phyloP scores from a whole-genome alignment of 2,329 filamentous ascomycete species.

The Corynespora cassiicola region DNA sequence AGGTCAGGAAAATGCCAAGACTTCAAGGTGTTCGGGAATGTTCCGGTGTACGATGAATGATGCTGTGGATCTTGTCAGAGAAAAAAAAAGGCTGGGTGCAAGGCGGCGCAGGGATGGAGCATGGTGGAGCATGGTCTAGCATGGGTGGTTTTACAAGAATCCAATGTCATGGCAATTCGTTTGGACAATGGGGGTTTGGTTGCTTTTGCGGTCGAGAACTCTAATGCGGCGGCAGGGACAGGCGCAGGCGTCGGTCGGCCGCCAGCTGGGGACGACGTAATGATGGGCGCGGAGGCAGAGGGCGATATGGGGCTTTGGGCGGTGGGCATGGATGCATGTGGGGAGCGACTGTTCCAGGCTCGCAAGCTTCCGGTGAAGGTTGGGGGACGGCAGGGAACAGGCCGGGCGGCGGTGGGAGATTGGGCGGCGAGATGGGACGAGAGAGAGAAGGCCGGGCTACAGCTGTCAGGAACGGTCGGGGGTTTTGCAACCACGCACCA shows the following conservation, averaged over 20 bases:
- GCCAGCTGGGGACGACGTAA: constrained; percentile 25
- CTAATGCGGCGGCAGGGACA: constrained; percentile 29
- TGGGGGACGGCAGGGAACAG: constrained; percentile 10
- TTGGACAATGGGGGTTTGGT: constrained; percentile 21
- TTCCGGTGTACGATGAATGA: constrained; percentile 14
- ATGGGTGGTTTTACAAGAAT: constrained; percentile 11
- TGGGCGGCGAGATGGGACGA: constrained; percentile 36
- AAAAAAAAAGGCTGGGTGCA: too few relatives aligned
- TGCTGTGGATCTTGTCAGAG: too few relatives aligned
- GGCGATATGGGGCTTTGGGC: constrained; percentile 14
- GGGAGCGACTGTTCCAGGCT: constrained; percentile 19
- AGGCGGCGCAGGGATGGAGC: constrained; percentile 16
- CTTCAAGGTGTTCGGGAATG: constrained; percentile 8
- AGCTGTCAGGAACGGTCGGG: constrained; percentile 22
- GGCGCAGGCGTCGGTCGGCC: constrained; percentile 40
- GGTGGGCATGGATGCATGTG: constrained; percentile 25
- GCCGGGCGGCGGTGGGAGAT: constrained; percentile 10
- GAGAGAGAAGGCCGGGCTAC: constrained; percentile 24
- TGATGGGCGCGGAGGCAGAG: constrained; percentile 31
- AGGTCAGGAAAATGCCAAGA: constrained; percentile 15
- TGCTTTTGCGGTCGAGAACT: constrained; percentile 31
- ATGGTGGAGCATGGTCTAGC: constrained; percentile 14
- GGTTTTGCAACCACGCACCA: not conserved
- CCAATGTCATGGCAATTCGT: constrained; percentile 13
- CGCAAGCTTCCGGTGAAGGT: constrained; percentile 21